These are phyloP conservation scores for Moesziomyces aphidis DNA, from an alignment of 1,284 basidiomycete species.

Conservation along the genomic window DNA sequence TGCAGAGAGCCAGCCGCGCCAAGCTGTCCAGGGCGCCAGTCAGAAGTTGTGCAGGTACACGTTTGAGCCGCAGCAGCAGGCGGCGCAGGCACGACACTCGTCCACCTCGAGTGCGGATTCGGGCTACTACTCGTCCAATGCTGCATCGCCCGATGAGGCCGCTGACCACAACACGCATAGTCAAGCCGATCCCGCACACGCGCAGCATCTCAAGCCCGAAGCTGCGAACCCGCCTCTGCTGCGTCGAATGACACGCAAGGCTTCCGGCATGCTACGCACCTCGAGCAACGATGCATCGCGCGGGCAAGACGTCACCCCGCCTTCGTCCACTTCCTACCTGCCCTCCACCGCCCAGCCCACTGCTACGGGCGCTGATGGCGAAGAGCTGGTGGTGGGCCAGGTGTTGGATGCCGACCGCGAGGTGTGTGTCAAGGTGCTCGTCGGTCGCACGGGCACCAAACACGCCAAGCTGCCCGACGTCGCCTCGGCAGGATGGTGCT, in stretches of 20 bases:
- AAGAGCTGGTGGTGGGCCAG: constrained; percentile 16
- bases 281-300: background rate
- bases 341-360: constrained; percentile 2
- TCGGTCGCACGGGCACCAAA: constrained; percentile 63
- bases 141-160: background rate
- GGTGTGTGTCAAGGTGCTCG: constrained; percentile 63
- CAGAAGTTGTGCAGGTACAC: constrained; percentile 31
- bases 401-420: constrained; percentile 64
- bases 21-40: background rate
- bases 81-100: constrained; percentile 18
- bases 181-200: background rate
- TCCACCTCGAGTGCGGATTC: constrained; percentile 37
- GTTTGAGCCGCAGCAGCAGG: constrained; percentile 23
- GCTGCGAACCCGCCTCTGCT: background rate
- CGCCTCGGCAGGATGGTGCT: constrained; percentile 63
- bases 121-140: constrained; percentile 22
- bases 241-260: constrained; percentile 17
- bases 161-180: background rate
- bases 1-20: constrained; percentile 12
- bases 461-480: constrained; percentile 64
- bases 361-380: background rate
- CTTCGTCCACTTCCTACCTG: constrained; percentile 31
- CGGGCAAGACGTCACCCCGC: constrained; percentile 17
- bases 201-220: constrained; percentile 3
- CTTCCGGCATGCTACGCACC: constrained; percentile 10